These are phyloP conservation scores for Micractinium conductrix DNA, from an alignment of 139 green algal species.

Conservation along the genomic window DNA sequence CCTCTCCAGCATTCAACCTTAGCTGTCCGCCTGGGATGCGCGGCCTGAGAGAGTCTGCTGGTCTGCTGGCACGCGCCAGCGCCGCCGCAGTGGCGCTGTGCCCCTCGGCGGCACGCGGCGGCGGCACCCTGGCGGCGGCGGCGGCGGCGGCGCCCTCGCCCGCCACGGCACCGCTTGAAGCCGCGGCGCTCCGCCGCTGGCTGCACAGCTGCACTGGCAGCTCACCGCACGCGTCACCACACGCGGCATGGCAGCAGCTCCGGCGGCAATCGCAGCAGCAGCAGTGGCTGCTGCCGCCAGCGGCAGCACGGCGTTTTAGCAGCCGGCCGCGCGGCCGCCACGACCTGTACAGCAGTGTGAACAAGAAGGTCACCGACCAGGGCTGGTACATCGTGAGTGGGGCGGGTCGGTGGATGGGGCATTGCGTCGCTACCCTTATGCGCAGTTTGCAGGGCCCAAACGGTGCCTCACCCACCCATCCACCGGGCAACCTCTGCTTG, in stretches of 20 bases:
- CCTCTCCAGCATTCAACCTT: too few species aligned
- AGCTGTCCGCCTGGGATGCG: neutral
- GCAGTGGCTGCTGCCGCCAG: slow-evolving; percentile 18
- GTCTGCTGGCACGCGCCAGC: neutral
- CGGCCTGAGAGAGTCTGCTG: neutral
- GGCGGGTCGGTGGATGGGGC: neutral
- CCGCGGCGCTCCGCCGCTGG: neutral
- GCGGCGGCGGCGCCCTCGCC: neutral
- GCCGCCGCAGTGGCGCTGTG: too few species aligned
- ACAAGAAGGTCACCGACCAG: slow-evolving; percentile 30
- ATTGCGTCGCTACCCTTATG: too few species aligned
- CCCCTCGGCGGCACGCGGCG: too few species aligned
- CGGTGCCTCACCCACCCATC: neutral
- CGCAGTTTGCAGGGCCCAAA: neutral
- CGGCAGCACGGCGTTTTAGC: slow-evolving; percentile 19
- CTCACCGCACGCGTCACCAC: neutral
- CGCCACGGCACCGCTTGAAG: neutral
- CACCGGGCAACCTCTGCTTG: neutral
- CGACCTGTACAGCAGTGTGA: neutral
- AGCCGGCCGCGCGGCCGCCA: neutral
- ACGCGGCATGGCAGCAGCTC: neutral
- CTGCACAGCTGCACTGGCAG: slow-evolving; percentile 5
- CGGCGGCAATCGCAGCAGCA: neutral
- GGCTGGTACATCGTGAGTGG: slow-evolving; percentile 52
- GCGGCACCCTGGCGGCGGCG: neutral